A percentile compares a stretch with the other conserved stretches of the same genome.
Conservation (phyloP, 225 moss, liverwort and hornwort genomes). For the Marchantia paleacea region DNA sequence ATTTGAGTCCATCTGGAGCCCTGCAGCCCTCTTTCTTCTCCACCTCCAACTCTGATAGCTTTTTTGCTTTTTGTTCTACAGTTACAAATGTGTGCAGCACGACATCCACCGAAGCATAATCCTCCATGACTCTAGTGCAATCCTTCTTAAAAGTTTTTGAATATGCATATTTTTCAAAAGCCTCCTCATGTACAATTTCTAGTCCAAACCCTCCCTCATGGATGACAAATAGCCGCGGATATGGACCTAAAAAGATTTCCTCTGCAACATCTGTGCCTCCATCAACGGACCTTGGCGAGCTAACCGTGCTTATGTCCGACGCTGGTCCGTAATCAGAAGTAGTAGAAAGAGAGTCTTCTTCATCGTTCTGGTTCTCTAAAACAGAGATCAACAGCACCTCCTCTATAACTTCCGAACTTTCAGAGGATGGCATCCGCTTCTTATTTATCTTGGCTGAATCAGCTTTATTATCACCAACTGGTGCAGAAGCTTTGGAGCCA, state of each 20-base stretch:
- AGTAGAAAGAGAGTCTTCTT: neutral
- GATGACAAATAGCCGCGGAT: slow-evolving; percentile 76
- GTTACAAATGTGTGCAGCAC: slow-evolving; percentile 84
- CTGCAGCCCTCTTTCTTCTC: slow-evolving; percentile 42
- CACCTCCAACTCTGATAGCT: slow-evolving; percentile 34
- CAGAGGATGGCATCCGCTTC: neutral
- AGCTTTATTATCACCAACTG: neutral
- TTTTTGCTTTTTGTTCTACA: slow-evolving; percentile 41
- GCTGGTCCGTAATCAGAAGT: slow-evolving; percentile 17
- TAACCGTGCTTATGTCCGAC: slow-evolving; percentile 29
- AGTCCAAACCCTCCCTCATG: slow-evolving; percentile 89
- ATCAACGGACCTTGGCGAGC: slow-evolving; percentile 31
- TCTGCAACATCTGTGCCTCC: slow-evolving; percentile 16
- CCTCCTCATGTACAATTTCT: slow-evolving; percentile 62
- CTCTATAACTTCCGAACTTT: neutral
- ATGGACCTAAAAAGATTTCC: slow-evolving; percentile 54
- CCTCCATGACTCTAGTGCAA: slow-evolving; percentile 52
- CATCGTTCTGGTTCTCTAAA: slow-evolving; percentile 10
- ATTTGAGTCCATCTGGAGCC: slow-evolving; percentile 47
- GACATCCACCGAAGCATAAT: slow-evolving; percentile 48
- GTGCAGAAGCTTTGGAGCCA: neutral
- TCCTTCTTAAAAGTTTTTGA: slow-evolving; percentile 53
- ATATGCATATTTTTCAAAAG: slow-evolving; percentile 48
- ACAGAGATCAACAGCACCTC: neutral
- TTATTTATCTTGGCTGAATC: neutral